A percentile compares a stretch with the other conserved stretches of the same genome.
These are phyloP conservation scores for Saussurea involucrata DNA, from an alignment of 129 eudicot species.

Conservation along the genomic window DNA sequence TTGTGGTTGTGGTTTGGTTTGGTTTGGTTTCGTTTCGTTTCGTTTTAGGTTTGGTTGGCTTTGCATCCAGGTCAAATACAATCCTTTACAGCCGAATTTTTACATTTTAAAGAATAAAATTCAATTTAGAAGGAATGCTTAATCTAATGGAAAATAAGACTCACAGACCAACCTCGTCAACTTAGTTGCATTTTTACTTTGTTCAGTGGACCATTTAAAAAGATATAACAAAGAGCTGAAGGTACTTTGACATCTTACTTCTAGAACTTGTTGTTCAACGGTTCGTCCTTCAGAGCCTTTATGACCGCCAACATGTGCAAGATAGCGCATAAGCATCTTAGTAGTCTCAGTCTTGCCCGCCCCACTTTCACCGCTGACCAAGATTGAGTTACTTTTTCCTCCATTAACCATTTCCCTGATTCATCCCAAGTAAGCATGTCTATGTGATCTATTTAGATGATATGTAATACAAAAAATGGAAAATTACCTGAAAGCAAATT, in stretches of 20 bases:
- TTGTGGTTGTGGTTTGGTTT: neutral
- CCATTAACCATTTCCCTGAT: constrained; percentile 90
- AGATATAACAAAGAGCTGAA: constrained; percentile 1
- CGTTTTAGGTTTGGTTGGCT: neutral
- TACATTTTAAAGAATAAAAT: neutral
- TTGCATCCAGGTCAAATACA: neutral
- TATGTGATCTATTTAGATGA: constrained; percentile 14
- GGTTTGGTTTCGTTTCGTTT: neutral
- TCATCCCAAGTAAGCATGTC: constrained; percentile 31
- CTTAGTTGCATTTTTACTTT: neutral
- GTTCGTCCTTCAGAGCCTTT: constrained; percentile 94
- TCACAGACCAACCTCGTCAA: neutral
- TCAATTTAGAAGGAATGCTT: neutral
- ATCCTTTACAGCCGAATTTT: neutral
- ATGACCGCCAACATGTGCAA: constrained; percentile 96
- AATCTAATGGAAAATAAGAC: neutral
- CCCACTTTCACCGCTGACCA: constrained; percentile 99
- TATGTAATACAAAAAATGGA: constrained; percentile 14
- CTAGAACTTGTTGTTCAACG: constrained; percentile 97
- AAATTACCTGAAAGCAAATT: constrained; percentile 76
- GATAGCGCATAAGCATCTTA: constrained; percentile 98
- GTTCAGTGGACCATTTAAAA: neutral
- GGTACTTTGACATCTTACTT: constrained; percentile 53
- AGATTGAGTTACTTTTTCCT: constrained; percentile 87
- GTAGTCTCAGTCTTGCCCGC: constrained; percentile 99